A percentile compares a stretch with the other conserved stretches of the same genome.
These are phyloP conservation scores for Chenopodium quinoa DNA, from an alignment of 148 eudicot genomes.

Conservation along the genomic window DNA sequence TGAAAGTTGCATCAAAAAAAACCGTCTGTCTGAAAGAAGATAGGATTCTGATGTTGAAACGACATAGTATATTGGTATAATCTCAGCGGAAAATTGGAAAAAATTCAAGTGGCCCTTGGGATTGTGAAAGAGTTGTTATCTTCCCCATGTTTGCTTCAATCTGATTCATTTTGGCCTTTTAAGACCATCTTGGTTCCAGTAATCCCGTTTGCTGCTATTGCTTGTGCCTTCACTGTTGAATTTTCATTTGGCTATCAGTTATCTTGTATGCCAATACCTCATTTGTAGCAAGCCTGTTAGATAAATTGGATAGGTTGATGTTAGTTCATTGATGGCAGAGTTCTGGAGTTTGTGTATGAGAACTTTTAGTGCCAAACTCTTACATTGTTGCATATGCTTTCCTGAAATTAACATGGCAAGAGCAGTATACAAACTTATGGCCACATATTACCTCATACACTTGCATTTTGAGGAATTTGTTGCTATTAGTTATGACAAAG, in stretches of 20 bases:
- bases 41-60: too few species aligned
- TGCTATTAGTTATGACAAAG: neutral
- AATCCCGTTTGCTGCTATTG: neutral
- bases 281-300: neutral
- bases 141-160: neutral
- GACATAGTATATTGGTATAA: too few species aligned
- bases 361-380: neutral
- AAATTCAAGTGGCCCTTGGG: neutral
- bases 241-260: neutral
- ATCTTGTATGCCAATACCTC: neutral
- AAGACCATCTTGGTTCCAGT: neutral
- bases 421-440: neutral
- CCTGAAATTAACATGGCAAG: neutral
- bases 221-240: neutral
- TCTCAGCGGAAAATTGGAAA: neutral
- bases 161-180: neutral
- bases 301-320: neutral
- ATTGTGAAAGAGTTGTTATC: neutral
- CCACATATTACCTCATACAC: neutral
- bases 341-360: neutral
- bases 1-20: too few species aligned
- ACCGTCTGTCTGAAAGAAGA: too few species aligned
- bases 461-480: neutral
- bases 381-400: neutral
- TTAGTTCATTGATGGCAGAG: neutral